Conservation (phyloP, 352 stramenopile genomes). For the Phytophthora pinifolia region DNA sequence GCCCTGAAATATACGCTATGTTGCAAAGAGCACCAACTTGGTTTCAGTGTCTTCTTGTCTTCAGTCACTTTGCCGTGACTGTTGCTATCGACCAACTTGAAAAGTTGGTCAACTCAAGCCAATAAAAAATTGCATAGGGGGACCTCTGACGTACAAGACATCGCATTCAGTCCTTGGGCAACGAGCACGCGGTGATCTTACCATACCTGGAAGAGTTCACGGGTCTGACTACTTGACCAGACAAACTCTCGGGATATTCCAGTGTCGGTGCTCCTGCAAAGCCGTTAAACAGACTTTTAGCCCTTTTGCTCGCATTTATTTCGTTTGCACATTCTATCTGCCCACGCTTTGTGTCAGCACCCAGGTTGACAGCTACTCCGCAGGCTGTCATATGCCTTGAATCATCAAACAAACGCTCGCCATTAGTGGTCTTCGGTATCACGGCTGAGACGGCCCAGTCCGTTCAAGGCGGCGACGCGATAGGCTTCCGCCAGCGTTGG, state of each 20-base stretch:
- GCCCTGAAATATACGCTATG: too few species aligned
- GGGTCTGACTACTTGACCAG: constrained; percentile 14
- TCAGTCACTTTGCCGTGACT: too few species aligned
- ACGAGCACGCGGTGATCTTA: constrained; percentile 22
- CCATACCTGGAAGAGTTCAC: constrained; percentile 32
- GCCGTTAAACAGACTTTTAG: constrained; percentile 8
- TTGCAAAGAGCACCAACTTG: too few species aligned
- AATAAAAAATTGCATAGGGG: too few species aligned
- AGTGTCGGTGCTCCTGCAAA: constrained; percentile 21
- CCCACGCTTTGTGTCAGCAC: constrained; percentile 12
- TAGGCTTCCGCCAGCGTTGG: constrained; percentile 91
- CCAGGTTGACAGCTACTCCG: constrained; percentile 11
- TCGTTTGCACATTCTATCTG: constrained; percentile 33
- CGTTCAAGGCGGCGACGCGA: constrained; percentile 85
- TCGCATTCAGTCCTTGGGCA: neutral
- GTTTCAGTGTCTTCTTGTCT: too few species aligned
- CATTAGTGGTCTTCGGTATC: constrained; percentile 70
- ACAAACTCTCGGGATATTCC: constrained; percentile 14
- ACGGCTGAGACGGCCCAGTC: constrained; percentile 82
- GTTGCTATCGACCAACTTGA: too few species aligned
- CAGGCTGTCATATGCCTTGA: neutral
- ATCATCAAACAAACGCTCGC: constrained; percentile 8
- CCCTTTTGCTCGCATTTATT: constrained; percentile 19
- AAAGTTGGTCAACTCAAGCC: too few species aligned
- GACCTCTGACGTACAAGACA: too few species aligned